These are phyloP conservation scores for Hordeum marinum DNA, from an alignment of 176 grass and related monocot genomes.

Conservation along the genomic window DNA sequence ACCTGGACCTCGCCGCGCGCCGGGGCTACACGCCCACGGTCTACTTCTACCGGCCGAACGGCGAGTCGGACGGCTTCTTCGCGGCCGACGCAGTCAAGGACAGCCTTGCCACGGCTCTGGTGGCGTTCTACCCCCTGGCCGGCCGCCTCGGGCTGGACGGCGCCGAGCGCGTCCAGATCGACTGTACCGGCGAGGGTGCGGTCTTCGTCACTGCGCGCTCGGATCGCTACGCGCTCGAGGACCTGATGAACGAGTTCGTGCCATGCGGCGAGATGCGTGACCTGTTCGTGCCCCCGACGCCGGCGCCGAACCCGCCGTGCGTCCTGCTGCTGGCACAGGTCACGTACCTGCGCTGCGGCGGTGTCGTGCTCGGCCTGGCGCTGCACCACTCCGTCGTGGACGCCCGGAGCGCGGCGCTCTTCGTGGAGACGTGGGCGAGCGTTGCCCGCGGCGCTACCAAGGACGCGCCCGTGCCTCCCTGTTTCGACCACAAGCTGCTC, in stretches of 20 bases:
- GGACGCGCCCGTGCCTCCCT: not conserved
- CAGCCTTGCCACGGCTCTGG: slow-evolving; percentile 45
- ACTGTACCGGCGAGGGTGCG: slow-evolving; percentile 65
- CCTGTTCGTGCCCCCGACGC: slow-evolving; percentile 41
- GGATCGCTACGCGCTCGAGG: slow-evolving; percentile 14
- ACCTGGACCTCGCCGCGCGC: slow-evolving; percentile 42
- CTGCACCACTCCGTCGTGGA: slow-evolving; percentile 51
- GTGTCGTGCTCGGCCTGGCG: slow-evolving; percentile 47
- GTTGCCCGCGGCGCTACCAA: not conserved
- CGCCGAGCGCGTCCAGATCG: slow-evolving; percentile 36
- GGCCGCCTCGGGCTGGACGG: slow-evolving; percentile 33
- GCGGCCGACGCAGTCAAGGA: slow-evolving; percentile 11
- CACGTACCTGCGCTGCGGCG: slow-evolving; percentile 62
- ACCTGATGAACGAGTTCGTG: slow-evolving; percentile 41
- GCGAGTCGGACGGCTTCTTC: slow-evolving; percentile 33
- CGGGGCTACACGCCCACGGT: slow-evolving; percentile 59
- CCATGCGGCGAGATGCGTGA: slow-evolving; percentile 45
- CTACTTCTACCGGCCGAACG: slow-evolving; percentile 46
- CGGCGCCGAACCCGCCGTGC: slow-evolving; percentile 6
- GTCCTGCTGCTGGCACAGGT: slow-evolving; percentile 50
- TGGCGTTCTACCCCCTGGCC: slow-evolving; percentile 63
- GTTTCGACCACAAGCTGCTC: slow-evolving; percentile 49
- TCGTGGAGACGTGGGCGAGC: slow-evolving; percentile 55
- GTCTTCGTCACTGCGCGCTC: slow-evolving; percentile 38
- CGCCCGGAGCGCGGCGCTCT: slow-evolving; percentile 39